phyloP scores from a whole-genome alignment of 176 grass and related monocot genomes.

The Hordeum vulgare region MorexV3_pseudomolecules_assembly NC_058519.1:55130341-55130840 shows the following conservation, averaged over 20 bases:
- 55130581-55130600: neutral
- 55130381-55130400: neutral
- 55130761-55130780: neutral
- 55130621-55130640: neutral
- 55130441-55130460: neutral
- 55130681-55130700: neutral
- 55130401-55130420: neutral
- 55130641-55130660: neutral
- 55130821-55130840: constrained; percentile 99
- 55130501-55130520: neutral
- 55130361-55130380: neutral
- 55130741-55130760: constrained; percentile 1
- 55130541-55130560: neutral
- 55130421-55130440: neutral
- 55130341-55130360: neutral
- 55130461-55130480: neutral
- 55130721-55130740: neutral
- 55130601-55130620: neutral
- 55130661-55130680: neutral
- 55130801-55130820: constrained; percentile 17
- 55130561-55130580: neutral
- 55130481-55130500: neutral
- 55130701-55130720: constrained; percentile 4
- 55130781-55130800: neutral
- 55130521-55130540: neutral